Percentiles rank a stretch among this genome's conserved stretches.
These are phyloP conservation scores for Trapa bicornis DNA, from an alignment of 345 rosid genomes.

Conservation along the genomic window DNA sequence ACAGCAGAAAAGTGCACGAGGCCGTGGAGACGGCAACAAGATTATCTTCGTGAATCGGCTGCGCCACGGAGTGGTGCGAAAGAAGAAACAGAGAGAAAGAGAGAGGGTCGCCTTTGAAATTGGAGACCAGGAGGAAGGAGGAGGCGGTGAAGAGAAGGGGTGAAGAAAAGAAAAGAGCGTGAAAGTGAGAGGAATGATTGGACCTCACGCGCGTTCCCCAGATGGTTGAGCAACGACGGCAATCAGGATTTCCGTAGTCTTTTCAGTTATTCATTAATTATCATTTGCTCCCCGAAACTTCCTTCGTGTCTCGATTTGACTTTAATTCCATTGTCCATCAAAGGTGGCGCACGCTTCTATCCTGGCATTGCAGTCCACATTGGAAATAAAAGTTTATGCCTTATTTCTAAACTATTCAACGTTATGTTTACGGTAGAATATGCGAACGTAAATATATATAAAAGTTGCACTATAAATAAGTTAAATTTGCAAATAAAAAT, in stretches of 20 bases:
- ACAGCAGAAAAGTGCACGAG: not conserved
- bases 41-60: not conserved
- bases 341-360: not conserved
- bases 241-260: not conserved
- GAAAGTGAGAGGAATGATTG: not conserved
- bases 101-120: not conserved
- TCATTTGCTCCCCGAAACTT: not conserved
- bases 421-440: too few species aligned
- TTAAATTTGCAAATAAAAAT: too few species aligned
- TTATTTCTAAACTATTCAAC: too few species aligned
- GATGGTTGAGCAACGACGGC: not conserved
- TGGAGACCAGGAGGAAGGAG: not conserved
- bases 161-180: too few species aligned
- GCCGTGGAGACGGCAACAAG: not conserved
- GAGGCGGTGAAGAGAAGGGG: too few species aligned
- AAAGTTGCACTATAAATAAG: too few species aligned
- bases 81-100: not conserved
- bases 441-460: too few species aligned
- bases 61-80: not conserved
- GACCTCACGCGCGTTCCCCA: constrained; percentile 6
- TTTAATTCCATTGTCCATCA: too few species aligned
- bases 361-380: too few species aligned
- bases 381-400: too few species aligned
- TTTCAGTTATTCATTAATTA: not conserved
- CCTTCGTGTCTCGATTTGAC: not conserved